Evolutionary conservation across 164 flowering plant species (phyloP).

Genomic region (Sedum album): DNA sequence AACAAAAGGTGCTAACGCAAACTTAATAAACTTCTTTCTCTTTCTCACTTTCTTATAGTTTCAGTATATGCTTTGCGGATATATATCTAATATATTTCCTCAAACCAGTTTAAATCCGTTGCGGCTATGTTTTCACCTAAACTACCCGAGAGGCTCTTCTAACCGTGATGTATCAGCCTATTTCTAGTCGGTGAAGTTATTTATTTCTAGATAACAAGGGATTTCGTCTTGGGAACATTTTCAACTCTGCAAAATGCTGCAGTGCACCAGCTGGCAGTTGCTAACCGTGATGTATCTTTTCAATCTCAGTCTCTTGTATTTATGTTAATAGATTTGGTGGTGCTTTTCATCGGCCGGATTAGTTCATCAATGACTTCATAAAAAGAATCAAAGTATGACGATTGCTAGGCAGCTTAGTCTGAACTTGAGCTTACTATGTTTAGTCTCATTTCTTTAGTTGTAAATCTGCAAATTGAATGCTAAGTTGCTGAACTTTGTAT

Average conservation of each 20-base stretch:
- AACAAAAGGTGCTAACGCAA: conserved; percentile 43
- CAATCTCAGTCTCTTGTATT: background rate
- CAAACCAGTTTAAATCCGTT: background rate
- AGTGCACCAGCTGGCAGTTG: background rate
- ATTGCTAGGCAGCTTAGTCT: background rate
- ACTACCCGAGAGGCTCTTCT: conserved; percentile 6
- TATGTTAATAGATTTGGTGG: too few relatives aligned
- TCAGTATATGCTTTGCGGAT: background rate
- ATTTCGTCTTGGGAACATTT: background rate
- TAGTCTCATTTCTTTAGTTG: too few relatives aligned
- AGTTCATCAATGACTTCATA: background rate
- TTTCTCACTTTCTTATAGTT: background rate
- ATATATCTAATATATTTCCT: background rate
- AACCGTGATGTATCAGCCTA: background rate
- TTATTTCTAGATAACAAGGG: background rate
- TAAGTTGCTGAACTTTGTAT: too few relatives aligned
- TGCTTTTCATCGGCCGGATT: background rate
- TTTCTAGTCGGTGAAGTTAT: background rate
- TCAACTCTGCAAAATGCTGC: background rate
- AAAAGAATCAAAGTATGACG: background rate
- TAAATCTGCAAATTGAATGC: too few relatives aligned
- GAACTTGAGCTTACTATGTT: background rate
- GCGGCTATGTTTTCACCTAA: conserved; percentile 9
- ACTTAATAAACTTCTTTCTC: background rate
- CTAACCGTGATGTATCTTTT: background rate